These are phyloP conservation scores for Paecilomyces niveus DNA, from an alignment of 2,329 filamentous ascomycete genomes.

Conservation along the genomic window DNA sequence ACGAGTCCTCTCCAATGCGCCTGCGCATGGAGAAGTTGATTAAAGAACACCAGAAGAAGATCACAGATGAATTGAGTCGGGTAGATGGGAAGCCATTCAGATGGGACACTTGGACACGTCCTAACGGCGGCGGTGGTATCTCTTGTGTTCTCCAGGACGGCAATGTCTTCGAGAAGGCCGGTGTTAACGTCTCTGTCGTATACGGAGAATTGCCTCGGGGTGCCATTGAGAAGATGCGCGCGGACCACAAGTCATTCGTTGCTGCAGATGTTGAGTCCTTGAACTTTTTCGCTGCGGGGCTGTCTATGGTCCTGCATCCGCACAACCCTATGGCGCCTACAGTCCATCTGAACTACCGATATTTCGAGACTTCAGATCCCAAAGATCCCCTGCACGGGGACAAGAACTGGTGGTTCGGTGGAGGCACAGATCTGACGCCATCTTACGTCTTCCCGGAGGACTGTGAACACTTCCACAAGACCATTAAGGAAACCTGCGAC, in stretches of 20 bases:
- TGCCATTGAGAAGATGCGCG: slow-evolving; percentile 87
- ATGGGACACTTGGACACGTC: slow-evolving; percentile 78
- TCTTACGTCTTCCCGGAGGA: slow-evolving; percentile 95
- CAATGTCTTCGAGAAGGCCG: slow-evolving; percentile 95
- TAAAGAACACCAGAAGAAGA: slow-evolving; percentile 82
- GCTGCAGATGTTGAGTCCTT: slow-evolving; percentile 69
- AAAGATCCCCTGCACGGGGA: slow-evolving; percentile 62
- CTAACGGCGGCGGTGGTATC: slow-evolving; percentile 84
- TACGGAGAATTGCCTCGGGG: slow-evolving; percentile 83
- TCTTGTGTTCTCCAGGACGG: slow-evolving; percentile 94
- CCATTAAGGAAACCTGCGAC: slow-evolving; percentile 88
- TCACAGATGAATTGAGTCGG: slow-evolving; percentile 73
- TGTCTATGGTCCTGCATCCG: slow-evolving; percentile 90
- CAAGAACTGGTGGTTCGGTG: slow-evolving; percentile 93
- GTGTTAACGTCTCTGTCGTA: slow-evolving; percentile 89
- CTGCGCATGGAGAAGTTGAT: slow-evolving; percentile 96
- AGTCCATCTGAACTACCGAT: slow-evolving; percentile 96
- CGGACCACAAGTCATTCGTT: slow-evolving; percentile 85
- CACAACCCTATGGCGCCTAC: slow-evolving; percentile 95
- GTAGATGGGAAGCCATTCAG: slow-evolving; percentile 79
- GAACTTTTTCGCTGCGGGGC: slow-evolving; percentile 89
- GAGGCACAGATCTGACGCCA: slow-evolving; percentile 88
- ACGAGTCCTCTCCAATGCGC: slow-evolving; percentile 81
- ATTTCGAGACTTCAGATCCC: slow-evolving; percentile 90
- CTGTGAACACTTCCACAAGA: slow-evolving; percentile 91